Conservation (phyloP, 345 rosid genomes). For the Pistacia atlantica region DNA sequence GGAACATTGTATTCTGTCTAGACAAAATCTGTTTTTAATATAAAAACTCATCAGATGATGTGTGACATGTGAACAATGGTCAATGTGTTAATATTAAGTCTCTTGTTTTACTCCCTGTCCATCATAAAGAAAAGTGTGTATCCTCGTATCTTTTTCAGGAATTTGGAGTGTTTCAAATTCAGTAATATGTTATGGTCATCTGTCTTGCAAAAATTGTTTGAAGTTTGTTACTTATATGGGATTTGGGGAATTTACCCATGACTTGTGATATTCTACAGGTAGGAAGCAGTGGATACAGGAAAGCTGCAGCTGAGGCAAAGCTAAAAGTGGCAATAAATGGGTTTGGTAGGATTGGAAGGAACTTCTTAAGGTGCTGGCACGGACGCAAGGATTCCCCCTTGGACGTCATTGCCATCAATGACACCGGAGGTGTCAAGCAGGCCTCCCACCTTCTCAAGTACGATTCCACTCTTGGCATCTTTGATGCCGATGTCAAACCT, state of each 20-base stretch:
- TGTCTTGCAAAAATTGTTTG: neutral
- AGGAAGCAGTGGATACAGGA: slow-evolving; percentile 74
- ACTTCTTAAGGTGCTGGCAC: slow-evolving; percentile 98
- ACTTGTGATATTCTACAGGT: slow-evolving; percentile 32
- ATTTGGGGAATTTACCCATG: neutral
- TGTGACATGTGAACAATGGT: neutral
- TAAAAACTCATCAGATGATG: neutral
- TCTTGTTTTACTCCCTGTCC: too few relatives aligned
- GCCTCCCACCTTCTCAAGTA: slow-evolving; percentile 98
- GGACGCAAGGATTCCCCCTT: slow-evolving; percentile 91
- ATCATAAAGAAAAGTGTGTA: too few relatives aligned
- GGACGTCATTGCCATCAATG: slow-evolving; percentile 86
- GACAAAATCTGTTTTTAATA: neutral
- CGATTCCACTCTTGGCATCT: slow-evolving; percentile 93
- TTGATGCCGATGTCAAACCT: slow-evolving; percentile 91
- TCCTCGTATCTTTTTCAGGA: too few relatives aligned
- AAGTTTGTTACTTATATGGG: neutral
- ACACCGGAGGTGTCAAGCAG: slow-evolving; percentile 96
- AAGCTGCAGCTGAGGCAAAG: slow-evolving; percentile 71
- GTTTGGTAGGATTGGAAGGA: slow-evolving; percentile 90
- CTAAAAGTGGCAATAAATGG: slow-evolving; percentile 93
- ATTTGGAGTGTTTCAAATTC: neutral
- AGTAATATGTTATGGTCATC: neutral
- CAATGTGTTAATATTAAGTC: neutral
- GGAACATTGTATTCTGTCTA: neutral